Evolutionary conservation across 2,329 filamentous ascomycete species (phyloP).

Genomic region (Ambrosiella cleistominuta): DNA sequence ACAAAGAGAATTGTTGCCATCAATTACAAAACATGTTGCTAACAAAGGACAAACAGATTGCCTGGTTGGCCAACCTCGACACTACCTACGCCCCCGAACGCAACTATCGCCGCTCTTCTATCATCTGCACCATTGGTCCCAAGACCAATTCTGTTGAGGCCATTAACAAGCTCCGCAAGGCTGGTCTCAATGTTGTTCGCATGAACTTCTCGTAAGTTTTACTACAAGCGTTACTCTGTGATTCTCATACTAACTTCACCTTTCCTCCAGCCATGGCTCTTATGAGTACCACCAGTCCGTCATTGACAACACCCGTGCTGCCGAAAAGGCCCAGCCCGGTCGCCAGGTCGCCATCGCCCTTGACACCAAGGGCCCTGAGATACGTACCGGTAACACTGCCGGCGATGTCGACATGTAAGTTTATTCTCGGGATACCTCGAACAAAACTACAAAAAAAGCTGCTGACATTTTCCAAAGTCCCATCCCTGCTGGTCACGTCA

Average conservation of each 20-base stretch:
- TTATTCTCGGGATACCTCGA: background rate
- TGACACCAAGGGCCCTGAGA: constrained; percentile 48
- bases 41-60: constrained; percentile 23
- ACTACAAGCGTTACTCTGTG: background rate
- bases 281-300: constrained; percentile 98
- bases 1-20: background rate
- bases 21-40: background rate
- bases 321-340: constrained; percentile 59
- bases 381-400: constrained; percentile 50
- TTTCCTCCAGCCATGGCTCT: constrained; percentile 30
- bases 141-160: constrained; percentile 98
- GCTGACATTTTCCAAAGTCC: constrained; percentile 25
- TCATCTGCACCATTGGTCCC: constrained; percentile 97
- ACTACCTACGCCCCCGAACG: constrained; percentile 73
- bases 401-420: constrained; percentile 60
- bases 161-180: constrained; percentile 81
- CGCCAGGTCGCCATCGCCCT: constrained; percentile 92
- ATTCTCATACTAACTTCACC: background rate
- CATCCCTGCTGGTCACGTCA: constrained; percentile 62
- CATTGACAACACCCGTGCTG: constrained; percentile 84
- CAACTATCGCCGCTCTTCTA: constrained; percentile 91
- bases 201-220: constrained; percentile 63
- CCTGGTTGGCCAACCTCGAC: constrained; percentile 56
- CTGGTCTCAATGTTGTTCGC: constrained; percentile 92
- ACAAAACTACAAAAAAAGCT: background rate